Percentiles rank a stretch among this genome's conserved stretches.
These are phyloP conservation scores for Picochlorum sp. DNA, from an alignment of 139 green algal species.

Conservation along the genomic window DNA sequence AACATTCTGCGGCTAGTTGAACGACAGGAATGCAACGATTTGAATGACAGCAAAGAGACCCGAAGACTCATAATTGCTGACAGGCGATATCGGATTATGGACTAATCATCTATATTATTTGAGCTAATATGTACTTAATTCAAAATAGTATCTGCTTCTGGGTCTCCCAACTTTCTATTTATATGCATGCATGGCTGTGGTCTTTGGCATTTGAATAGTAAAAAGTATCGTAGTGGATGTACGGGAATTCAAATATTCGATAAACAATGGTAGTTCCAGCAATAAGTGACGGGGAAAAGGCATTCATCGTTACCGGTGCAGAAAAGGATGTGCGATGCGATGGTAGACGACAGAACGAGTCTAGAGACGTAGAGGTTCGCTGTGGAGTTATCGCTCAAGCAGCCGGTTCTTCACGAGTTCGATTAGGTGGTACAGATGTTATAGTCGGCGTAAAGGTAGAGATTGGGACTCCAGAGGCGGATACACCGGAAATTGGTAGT, in stretches of 20 bases:
- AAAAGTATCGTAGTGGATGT: no score
- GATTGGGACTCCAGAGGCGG: conserved; percentile 25
- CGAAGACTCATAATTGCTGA: no score
- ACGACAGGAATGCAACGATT: no score
- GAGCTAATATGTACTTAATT: no score
- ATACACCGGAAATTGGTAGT: conserved; percentile 37
- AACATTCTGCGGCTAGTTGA: no score
- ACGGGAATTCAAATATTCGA: not conserved
- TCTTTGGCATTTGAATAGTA: no score
- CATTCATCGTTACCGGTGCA: conserved; percentile 24
- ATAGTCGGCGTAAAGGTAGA: conserved; percentile 70
- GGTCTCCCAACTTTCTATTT: no score
- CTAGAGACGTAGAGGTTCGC: conserved; percentile 46
- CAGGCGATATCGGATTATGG: no score
- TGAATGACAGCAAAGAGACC: no score
- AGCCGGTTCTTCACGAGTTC: conserved; percentile 57
- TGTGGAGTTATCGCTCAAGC: conserved; percentile 62
- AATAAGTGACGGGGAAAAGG: not conserved
- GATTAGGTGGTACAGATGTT: conserved; percentile 65
- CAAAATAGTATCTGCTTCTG: no score
- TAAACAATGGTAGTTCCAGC: not conserved
- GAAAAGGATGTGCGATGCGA: conserved; percentile 36
- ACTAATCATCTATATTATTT: no score
- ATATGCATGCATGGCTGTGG: no score
- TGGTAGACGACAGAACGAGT: conserved; percentile 41